Base-by-base conservation (phyloP, 345 rosid genomes). In the Anacardium occidentale region DNA sequence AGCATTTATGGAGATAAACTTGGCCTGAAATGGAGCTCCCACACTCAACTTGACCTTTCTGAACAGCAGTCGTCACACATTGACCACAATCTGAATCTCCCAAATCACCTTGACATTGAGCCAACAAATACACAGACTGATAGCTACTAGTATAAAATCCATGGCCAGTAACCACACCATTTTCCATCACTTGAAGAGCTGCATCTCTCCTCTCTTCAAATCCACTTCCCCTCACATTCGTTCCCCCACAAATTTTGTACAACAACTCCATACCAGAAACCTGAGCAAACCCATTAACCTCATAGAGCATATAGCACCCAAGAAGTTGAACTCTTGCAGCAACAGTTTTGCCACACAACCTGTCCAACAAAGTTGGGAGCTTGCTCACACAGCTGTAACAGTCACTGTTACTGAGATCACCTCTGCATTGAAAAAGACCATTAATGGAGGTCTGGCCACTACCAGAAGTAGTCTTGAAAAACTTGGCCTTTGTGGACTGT, bases 351-450 rank as follows among this genome's bases (percentile, higher is more conserved):
- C 93, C 90, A 58, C 99, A 95, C 58, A 91, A 87, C 71, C 87
- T 88, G 82, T 85, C 85, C 0, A 91, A 75, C 48, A 95, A 81
- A 58, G 83, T 83, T 17, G 99, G 99, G 40, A 95, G 88, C 72
- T 82, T 82, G 85, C 96, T 91, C 52, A 90, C 99, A 78, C 99
- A 95, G 83, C 75, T 86, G 87, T 92, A 91, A 78, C 99, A 95
- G 73, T 88, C 98, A 17, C 79, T 75, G 80, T 79, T 79, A 53
- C 79, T 80, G 25, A 95, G 89, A 76, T 95, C 99, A 29, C 98
- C 99, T 74, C 98, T 84, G 66, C 99, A 95, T 80, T 95, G 99
- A 64, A 92, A 96, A 22, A 95, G 89, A 17, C 99, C 99, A 51
- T 88, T 91, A 47, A 95, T 91, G 53, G 83, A 76, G 22, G 90